Evolutionary conservation across 176 grass and related monocot species (phyloP).

Genomic region (Bothriochloa decipiens): DNA sequence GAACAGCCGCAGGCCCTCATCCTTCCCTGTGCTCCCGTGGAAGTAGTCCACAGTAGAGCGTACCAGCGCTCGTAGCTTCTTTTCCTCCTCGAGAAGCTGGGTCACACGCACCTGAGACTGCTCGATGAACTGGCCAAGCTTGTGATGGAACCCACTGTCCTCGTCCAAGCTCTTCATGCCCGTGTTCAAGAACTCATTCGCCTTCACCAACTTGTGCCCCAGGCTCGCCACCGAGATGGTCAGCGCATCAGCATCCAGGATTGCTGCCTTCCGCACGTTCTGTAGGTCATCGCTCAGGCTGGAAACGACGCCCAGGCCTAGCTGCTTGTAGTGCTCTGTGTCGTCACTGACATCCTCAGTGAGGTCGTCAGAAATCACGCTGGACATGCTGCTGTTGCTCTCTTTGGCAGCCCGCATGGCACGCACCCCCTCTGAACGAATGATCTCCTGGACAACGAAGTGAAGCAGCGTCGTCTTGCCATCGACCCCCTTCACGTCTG

Average conservation of each 20-base stretch:
- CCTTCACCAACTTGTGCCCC: conserved; percentile 66
- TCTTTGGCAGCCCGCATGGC: conserved; percentile 47
- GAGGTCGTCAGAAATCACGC: conserved; percentile 44
- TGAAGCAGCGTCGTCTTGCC: conserved; percentile 92
- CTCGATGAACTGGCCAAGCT: conserved; percentile 56
- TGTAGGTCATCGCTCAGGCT: conserved; percentile 63
- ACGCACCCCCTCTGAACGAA: conserved; percentile 72
- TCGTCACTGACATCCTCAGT: conserved; percentile 41
- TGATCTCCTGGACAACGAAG: conserved; percentile 81
- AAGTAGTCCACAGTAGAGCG: conserved; percentile 77
- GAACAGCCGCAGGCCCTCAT: conserved; percentile 76
- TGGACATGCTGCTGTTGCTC: conserved; percentile 49
- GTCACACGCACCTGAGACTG: conserved; percentile 57
- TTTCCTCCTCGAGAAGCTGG: conserved; percentile 69
- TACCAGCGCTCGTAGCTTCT: conserved; percentile 68
- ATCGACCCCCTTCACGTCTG: conserved; percentile 75
- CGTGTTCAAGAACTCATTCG: conserved; percentile 64
- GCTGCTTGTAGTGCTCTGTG: conserved; percentile 62
- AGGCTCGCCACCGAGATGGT: conserved; percentile 61
- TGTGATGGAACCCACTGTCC: conserved; percentile 74
- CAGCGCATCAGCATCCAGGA: conserved; percentile 70
- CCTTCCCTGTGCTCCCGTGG: conserved; percentile 77
- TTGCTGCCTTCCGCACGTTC: conserved; percentile 73
- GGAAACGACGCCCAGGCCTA: conserved; percentile 68
- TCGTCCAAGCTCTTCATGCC: conserved; percentile 63